A percentile compares a stretch with the other conserved stretches of the same genome.
These are phyloP conservation scores for Potentilla sterilis DNA, from an alignment of 306 rosid species.

Conservation along the genomic window DNA sequence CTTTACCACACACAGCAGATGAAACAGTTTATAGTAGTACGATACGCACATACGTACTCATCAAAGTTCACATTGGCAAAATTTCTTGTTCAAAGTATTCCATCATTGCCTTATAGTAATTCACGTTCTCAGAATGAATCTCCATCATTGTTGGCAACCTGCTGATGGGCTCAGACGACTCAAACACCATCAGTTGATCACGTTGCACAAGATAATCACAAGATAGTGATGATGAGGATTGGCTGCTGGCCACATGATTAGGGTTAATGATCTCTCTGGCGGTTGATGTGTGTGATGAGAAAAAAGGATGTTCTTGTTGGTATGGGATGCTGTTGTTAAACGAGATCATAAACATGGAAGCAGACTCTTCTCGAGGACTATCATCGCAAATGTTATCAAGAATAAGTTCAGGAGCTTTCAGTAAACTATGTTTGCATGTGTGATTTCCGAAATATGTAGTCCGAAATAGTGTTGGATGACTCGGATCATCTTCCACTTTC, in stretches of 20 bases:
- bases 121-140: not conserved
- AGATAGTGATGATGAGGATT: not conserved
- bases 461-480: slow-evolving; percentile 13
- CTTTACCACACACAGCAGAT: not conserved
- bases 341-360: slow-evolving; percentile 28
- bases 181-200: not conserved
- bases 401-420: slow-evolving; percentile 38
- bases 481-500: slow-evolving; percentile 45
- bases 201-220: not conserved
- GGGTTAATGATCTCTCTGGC: slow-evolving; percentile 4
- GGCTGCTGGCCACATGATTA: slow-evolving; percentile 16
- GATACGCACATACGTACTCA: not conserved
- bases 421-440: slow-evolving; percentile 38
- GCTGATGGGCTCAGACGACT: not conserved
- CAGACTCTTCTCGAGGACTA: slow-evolving; percentile 24
- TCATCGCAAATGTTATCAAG: slow-evolving; percentile 20
- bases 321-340: slow-evolving; percentile 21
- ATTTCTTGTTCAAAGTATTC: not conserved
- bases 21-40: not conserved
- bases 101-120: not conserved
- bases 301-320: slow-evolving; percentile 7
- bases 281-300: slow-evolving; percentile 22
- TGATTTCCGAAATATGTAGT: slow-evolving; percentile 57
- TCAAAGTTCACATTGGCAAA: slow-evolving; percentile 4
- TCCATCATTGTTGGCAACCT: not conserved